phyloP scores from a whole-genome alignment of 2,329 filamentous ascomycete genomes.

The Trichoderma sp. region DNA sequence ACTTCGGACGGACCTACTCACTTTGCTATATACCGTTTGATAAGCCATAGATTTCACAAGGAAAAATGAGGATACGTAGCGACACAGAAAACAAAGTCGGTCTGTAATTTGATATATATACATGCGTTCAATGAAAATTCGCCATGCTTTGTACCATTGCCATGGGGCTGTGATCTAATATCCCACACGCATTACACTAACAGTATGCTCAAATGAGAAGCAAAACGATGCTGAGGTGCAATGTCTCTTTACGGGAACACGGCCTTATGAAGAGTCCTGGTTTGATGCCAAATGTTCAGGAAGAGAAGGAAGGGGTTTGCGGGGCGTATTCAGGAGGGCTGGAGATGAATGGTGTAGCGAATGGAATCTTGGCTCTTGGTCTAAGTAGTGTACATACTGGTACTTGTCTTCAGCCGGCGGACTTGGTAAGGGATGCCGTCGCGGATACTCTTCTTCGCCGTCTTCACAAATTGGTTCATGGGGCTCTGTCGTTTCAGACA shows the following conservation, averaged over 20 bases:
- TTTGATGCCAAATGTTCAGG: constrained; percentile 28
- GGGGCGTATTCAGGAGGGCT: constrained; percentile 31
- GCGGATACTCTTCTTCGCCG: constrained; percentile 28
- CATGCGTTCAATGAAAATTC: neutral
- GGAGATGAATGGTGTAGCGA: constrained; percentile 2
- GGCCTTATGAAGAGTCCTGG: neutral
- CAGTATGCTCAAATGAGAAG: neutral
- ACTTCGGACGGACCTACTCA: constrained; percentile 1
- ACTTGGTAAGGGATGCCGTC: constrained; percentile 34
- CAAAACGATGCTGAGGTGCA: neutral
- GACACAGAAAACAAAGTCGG: constrained; percentile 17
- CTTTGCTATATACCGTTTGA: constrained; percentile 29
- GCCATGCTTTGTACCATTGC: constrained; percentile 1
- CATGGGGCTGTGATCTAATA: constrained; percentile 7
- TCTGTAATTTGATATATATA: constrained; percentile 15
- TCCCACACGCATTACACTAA: neutral
- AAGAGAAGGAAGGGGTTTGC: constrained; percentile 45
- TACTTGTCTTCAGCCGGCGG: constrained; percentile 27
- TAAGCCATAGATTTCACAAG: constrained; percentile 24
- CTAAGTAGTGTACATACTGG: constrained; percentile 16
- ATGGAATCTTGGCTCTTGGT: constrained; percentile 3
- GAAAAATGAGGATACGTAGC: constrained; percentile 26
- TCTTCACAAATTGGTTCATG: neutral
- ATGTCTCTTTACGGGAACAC: constrained; percentile 5
- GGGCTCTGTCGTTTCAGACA: neutral